Evolutionary conservation across 1,139 yeast species (phyloP).

Genomic region (Nadsonia starkeyi-henricii): DNA sequence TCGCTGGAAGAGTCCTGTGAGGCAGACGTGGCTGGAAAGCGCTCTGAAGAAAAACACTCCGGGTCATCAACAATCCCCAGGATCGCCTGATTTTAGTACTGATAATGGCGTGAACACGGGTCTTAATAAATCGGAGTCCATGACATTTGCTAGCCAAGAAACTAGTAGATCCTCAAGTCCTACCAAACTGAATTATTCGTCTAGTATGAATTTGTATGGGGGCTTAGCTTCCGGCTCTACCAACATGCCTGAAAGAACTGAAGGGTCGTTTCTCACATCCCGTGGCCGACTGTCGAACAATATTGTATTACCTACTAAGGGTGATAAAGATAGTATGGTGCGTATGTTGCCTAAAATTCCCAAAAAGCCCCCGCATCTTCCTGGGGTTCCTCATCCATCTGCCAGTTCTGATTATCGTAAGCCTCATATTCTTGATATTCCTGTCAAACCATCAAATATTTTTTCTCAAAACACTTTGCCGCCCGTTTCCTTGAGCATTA

Average conservation of each 20-base stretch:
- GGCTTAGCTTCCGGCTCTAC: background rate
- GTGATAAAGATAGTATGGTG: background rate
- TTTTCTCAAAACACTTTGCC: background rate
- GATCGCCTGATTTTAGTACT: background rate
- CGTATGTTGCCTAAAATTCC: background rate
- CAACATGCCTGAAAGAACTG: background rate
- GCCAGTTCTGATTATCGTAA: background rate
- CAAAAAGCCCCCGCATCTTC: background rate
- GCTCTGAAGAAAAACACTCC: constrained; percentile 17
- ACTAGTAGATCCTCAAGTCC: constrained; percentile 5
- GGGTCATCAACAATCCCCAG: background rate
- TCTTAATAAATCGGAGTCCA: background rate
- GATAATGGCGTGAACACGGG: constrained; percentile 2
- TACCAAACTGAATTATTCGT: background rate
- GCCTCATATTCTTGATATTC: background rate
- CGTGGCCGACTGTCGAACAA: background rate
- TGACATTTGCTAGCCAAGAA: background rate
- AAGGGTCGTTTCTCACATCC: background rate
- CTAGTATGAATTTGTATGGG: background rate
- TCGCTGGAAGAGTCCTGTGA: constrained; percentile 16
- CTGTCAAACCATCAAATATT: background rate
- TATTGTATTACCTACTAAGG: background rate
- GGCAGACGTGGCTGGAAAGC: constrained; percentile 21
- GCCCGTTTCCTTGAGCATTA: background rate
- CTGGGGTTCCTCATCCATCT: background rate